Percentiles rank a stretch among this genome's conserved stretches.
phyloP scores from a whole-genome alignment of 306 rosid genomes.

The Erythrophleum fordii region DNA sequence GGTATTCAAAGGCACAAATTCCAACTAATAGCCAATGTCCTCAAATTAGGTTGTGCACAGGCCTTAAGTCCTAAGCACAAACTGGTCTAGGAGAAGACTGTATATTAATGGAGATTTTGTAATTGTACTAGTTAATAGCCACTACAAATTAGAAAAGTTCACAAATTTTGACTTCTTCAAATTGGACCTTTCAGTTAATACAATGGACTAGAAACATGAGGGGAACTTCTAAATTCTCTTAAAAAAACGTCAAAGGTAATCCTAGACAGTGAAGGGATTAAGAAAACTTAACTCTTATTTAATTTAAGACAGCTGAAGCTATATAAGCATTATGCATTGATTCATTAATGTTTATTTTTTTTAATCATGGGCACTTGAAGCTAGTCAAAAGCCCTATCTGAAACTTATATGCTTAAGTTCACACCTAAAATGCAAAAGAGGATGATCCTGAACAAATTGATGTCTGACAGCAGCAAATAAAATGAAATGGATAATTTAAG shows the following conservation, averaged over 20 bases:
- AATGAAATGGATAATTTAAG: not conserved
- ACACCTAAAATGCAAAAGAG: not conserved
- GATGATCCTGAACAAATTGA: conserved; percentile 7
- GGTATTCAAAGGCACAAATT: not conserved
- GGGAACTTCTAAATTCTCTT: not conserved
- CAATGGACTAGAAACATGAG: not conserved
- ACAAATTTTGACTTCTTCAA: conserved; percentile 20
- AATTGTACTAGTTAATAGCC: not conserved
- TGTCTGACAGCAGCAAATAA: conserved; percentile 13
- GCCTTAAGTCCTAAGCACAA: not conserved
- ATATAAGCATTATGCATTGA: conserved; percentile 4
- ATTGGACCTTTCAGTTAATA: not conserved
- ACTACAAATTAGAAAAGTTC: not conserved
- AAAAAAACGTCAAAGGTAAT: not conserved
- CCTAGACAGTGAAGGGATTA: not conserved
- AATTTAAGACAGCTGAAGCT: not conserved
- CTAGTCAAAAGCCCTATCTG: conserved; percentile 9
- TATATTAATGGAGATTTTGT: not conserved
- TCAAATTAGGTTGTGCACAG: conserved; percentile 5
- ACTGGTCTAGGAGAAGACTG: not conserved
- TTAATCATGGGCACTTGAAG: conserved; percentile 24
- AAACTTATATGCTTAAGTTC: not conserved
- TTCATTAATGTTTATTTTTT: conserved; percentile 1
- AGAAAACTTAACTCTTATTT: not conserved
- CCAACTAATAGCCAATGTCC: not conserved